Evolutionary conservation across 208 protist species (phyloP), one percentile per base, ranked within the genome.

Genomic region (Leishmania mexicana): DNA sequence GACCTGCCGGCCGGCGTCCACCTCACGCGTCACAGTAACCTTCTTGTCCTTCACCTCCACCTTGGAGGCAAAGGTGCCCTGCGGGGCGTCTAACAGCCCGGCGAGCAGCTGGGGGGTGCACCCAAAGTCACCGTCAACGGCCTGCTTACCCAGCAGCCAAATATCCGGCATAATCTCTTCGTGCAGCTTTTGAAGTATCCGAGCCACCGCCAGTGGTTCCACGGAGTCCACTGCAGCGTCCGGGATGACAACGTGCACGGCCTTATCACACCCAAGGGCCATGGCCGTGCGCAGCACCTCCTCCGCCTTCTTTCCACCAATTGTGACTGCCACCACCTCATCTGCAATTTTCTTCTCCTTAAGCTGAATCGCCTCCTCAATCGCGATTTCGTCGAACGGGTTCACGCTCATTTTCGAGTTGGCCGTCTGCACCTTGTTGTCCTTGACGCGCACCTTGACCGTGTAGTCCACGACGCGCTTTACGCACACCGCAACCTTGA

Each of bases 381-480:
- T 92, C 38, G 97, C 98, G 81, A 99, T 99, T 70, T 99, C 98
- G 85, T 98, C 96, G 80, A 99, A 99, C 28, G 99, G 99, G 87
- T 99, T 99, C 80, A 99, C 98, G 68, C 89, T 96, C 94, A 99
- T 98, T 84, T 99, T 99, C 19, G 99, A 93, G 83, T 96, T 97
- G 68, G 90, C 92, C 15, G 90, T 98, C 80, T 98, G 98, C 40
- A 99, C 93, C 76, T 98, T 97, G 87, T 99, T 98, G 73, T 98
- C 86, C 85, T 97, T 98, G 6, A 99, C 98, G 70, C 98, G 91
- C 31, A 99, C 93, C 84, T 99, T 99, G 13, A 99, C 97, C 28
- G 94, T 97, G 89, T 99, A 99, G 89, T 99, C 99, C 47, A 99
- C 94, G 40, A 99, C 97, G 49, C 98, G 96, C 90, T 99, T 99